phyloP scores from a whole-genome alignment of 768 basidiomycete species.

The Daedaleopsis nitida region DNA sequence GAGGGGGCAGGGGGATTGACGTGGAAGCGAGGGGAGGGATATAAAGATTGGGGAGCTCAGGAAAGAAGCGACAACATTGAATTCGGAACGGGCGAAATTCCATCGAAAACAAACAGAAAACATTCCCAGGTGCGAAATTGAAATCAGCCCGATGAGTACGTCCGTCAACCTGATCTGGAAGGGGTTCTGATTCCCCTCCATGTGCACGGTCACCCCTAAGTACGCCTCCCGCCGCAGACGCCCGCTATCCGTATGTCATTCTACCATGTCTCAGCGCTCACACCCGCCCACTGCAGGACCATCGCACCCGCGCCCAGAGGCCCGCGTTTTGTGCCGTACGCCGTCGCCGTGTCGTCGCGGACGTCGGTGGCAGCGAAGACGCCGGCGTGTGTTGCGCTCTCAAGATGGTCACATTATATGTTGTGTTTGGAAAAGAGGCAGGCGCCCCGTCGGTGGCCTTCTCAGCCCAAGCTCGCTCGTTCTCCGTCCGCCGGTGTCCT shows the following conservation, averaged over 20 bases:
- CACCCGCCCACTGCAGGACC: no score
- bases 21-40: constrained; percentile 24
- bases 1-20: constrained; percentile 23
- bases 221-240: background rate
- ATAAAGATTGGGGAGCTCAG: constrained; percentile 26
- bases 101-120: constrained; percentile 34
- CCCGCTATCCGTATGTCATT: background rate
- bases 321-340: no score
- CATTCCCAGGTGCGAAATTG: constrained; percentile 30
- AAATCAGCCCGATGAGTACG: constrained; percentile 21
- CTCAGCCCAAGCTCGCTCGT: background rate
- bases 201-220: constrained; percentile 1
- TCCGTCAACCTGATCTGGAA: constrained; percentile 20
- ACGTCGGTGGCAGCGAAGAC: no score
- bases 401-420: constrained; percentile 23
- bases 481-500: background rate
- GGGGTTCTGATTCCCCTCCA: constrained; percentile 22
- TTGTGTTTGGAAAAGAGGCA: constrained; percentile 16
- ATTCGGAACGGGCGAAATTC: constrained; percentile 32
- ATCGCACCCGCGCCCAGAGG: no score
- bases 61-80: constrained; percentile 34
- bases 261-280: no score
- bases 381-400: constrained; percentile 20
- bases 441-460: background rate
- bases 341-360: no score